Evolutionary conservation across 176 grass and related monocot species (phyloP), one percentile per base, ranked within the genome.

Genomic region (Aegilops sharonensis): DNA sequence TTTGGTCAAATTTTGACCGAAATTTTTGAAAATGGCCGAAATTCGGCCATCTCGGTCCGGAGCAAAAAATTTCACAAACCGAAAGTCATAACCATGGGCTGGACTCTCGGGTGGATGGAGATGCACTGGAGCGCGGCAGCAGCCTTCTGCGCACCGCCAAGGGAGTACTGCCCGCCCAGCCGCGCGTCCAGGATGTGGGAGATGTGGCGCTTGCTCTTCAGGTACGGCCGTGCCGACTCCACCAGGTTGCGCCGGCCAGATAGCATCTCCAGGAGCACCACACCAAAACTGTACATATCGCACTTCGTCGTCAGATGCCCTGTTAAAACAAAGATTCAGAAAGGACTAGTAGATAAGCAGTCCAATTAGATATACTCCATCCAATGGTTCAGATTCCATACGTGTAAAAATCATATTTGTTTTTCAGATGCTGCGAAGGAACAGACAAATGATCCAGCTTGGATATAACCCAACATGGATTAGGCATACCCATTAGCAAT

Each of bases 241-340:
- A 95, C 50, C 62, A 95, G 61, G 20, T 82, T 89, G 84, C 88
- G 15, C 88, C 77, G 1, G 3, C 92, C 92, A 0, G 92, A 91
- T 0, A 94, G 27, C 81, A 94, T 78, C 62, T 94, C 92, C 0
- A 94, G 34, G 0, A 94, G 77, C 20, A 94, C 92, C 4, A 94
- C 92, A 0, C 89, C 92, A 12, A 94, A 94, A 64, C 92, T 91
- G 64, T 91, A 94, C 8, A 91, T 84, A 34, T 94, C 92, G 10
- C 89, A 91, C 77, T 91, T 94, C 0, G 90, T 11, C 0, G 88
- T 92, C 79, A 95, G 78, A 72, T 95, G 93, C 0, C 93, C 90
- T 95, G 30, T 45, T 2, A 54, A 20, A 60, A 0, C 56, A 60
- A 60, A 60, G 56, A 9, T 60, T 60, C 56, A 60, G 56, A 60